phyloP scores from a whole-genome alignment of 1,284 basidiomycete genomes.

The Megacollybia platyphylla region DNA sequence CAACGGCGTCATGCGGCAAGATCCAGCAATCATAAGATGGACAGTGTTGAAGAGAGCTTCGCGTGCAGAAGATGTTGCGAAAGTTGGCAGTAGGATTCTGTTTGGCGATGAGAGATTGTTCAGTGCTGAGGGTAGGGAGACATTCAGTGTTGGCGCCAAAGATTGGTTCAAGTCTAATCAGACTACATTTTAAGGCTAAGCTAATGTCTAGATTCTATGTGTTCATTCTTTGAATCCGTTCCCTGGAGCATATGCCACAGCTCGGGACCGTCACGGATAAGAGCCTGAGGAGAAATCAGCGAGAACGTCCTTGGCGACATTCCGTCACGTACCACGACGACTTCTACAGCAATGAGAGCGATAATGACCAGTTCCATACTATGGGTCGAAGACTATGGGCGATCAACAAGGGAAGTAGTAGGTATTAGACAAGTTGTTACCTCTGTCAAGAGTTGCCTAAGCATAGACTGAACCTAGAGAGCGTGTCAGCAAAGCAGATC shows the following conservation, averaged over 20 bases:
- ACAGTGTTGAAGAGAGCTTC: constrained; percentile 74
- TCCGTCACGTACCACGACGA: constrained; percentile 57
- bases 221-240: too few species aligned
- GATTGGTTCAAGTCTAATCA: too few species aligned
- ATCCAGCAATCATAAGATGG: constrained; percentile 76
- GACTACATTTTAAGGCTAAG: too few species aligned
- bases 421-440: constrained; percentile 20
- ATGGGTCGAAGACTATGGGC: constrained; percentile 62
- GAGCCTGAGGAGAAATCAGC: constrained; percentile 26
- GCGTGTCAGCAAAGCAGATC: constrained; percentile 6
- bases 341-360: constrained; percentile 81
- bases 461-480: constrained; percentile 49
- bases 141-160: too few species aligned
- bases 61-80: constrained; percentile 53
- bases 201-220: too few species aligned
- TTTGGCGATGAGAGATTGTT: constrained; percentile 7
- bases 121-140: too few species aligned
- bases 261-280: constrained; percentile 50
- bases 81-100: constrained; percentile 18
- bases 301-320: neutral
- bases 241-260: constrained; percentile 38
- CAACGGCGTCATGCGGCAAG: constrained; percentile 54
- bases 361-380: constrained; percentile 91
- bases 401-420: constrained; percentile 1
- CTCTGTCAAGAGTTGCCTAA: constrained; percentile 71